A percentile compares a stretch with the other conserved stretches of the same genome.
These are phyloP conservation scores for Nitzschia sp. DNA, from an alignment of 108 stramenopile species.

Conservation along the genomic window DNA sequence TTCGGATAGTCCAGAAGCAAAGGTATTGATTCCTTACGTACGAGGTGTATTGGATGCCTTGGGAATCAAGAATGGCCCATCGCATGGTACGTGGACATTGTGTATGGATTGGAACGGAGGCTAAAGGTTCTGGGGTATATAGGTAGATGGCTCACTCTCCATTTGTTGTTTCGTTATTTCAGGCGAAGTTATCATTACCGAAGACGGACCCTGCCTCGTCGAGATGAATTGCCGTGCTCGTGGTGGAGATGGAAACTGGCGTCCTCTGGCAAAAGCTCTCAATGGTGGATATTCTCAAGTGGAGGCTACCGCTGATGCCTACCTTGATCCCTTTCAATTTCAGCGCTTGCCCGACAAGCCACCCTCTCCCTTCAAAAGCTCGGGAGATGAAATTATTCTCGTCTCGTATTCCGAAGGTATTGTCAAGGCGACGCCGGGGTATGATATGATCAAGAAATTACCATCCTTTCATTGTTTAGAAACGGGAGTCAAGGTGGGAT, in stretches of 20 bases:
- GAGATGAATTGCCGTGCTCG: constrained; percentile 95
- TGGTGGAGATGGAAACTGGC: constrained; percentile 94
- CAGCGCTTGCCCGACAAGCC: constrained; percentile 55
- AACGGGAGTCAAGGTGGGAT: constrained; percentile 50
- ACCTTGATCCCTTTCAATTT: constrained; percentile 67
- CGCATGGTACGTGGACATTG: too few species aligned
- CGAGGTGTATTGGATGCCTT: constrained; percentile 50
- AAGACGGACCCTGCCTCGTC: constrained; percentile 88
- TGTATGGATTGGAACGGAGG: too few species aligned
- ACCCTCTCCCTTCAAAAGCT: constrained; percentile 62
- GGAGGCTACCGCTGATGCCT: constrained; percentile 77
- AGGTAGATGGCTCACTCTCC: too few species aligned
- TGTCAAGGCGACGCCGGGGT: constrained; percentile 71
- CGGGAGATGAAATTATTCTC: constrained; percentile 62
- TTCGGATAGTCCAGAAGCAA: constrained; percentile 43
- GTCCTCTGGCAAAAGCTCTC: constrained; percentile 66
- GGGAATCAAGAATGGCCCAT: constrained; percentile 50
- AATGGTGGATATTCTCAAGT: constrained; percentile 83
- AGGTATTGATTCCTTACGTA: constrained; percentile 60
- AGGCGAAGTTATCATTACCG: constrained; percentile 80
- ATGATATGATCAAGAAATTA: constrained; percentile 65
- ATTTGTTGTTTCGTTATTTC: too few species aligned
- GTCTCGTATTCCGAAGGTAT: constrained; percentile 73
- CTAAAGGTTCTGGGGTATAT: too few species aligned
- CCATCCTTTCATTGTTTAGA: constrained; percentile 75